Conservation (phyloP, 176 grass and related monocot species). For the Elymus sibiricus region DNA sequence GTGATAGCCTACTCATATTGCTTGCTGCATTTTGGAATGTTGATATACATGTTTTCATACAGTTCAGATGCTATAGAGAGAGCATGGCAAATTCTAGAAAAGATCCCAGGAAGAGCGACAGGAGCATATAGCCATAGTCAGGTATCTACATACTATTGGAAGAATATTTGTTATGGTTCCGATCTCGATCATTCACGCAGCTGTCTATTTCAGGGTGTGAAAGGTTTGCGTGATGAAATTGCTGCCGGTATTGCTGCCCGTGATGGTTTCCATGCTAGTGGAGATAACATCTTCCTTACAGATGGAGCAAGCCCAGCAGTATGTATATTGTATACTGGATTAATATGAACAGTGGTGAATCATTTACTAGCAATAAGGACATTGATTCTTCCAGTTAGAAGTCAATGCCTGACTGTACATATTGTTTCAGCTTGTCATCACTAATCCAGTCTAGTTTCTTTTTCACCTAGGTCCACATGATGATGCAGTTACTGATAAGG, state of each 20-base stretch:
- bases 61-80: conserved; percentile 96
- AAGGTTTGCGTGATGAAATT: conserved; percentile 92
- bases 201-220: conserved; percentile 65
- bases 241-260: conserved; percentile 76
- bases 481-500: conserved; percentile 94
- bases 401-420: neutral
- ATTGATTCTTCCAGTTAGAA: neutral
- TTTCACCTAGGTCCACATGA: conserved; percentile 85
- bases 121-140: conserved; percentile 96
- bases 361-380: conserved; percentile 12
- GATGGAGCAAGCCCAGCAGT: conserved; percentile 94
- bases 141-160: conserved; percentile 40
- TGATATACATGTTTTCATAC: conserved; percentile 42
- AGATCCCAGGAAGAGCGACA: conserved; percentile 78
- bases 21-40: neutral
- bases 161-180: conserved; percentile 5
- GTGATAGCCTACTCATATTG: neutral
- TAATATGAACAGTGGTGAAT: neutral
- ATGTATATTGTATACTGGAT: conserved; percentile 28
- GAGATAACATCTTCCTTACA: conserved; percentile 90
- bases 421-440: neutral
- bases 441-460: conserved; percentile 19
- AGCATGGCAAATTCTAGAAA: conserved; percentile 82
- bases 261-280: conserved; percentile 81
- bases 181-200: conserved; percentile 21